Conservation (phyloP, 1,284 basidiomycete species). For the Cryptococcus depauperatus region DNA sequence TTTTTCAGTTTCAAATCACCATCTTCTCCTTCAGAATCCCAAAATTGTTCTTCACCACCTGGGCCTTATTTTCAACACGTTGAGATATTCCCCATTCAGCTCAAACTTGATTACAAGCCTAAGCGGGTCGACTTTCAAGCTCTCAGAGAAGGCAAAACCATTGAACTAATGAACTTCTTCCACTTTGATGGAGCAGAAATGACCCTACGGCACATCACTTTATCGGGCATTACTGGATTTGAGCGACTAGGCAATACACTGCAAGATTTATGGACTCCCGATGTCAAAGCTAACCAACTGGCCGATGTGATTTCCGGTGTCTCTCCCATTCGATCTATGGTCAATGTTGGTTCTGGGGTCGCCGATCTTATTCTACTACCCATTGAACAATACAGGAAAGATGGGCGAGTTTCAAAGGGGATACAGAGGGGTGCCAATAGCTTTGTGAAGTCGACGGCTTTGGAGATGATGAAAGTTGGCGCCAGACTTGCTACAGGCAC, state of each 20-base stretch:
- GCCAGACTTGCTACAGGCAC: constrained; percentile 91
- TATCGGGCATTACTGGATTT: constrained; percentile 86
- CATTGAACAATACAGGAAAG: constrained; percentile 94
- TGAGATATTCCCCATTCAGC: constrained; percentile 55
- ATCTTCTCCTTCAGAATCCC: constrained; percentile 10
- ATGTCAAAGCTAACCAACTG: constrained; percentile 96
- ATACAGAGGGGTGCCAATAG: constrained; percentile 88
- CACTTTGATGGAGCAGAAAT: constrained; percentile 98
- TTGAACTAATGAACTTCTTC: constrained; percentile 99
- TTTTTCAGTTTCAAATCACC: constrained; percentile 85
- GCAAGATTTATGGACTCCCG: constrained; percentile 97
- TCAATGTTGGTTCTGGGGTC: constrained; percentile 93
- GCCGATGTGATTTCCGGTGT: constrained; percentile 97
- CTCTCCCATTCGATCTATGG: constrained; percentile 85
- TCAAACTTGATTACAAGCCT: constrained; percentile 98
- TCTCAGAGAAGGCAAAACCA: constrained; percentile 81
- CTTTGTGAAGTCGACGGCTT: constrained; percentile 85
- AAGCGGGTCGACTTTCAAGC: constrained; percentile 91
- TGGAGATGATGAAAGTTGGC: constrained; percentile 92
- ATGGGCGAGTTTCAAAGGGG: constrained; percentile 83
- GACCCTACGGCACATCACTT: constrained; percentile 84
- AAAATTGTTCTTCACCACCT: constrained; percentile 40
- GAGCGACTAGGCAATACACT: constrained; percentile 76
- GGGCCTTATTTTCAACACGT: constrained; percentile 46
- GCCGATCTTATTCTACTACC: constrained; percentile 92